A percentile compares a stretch with the other conserved stretches of the same genome.
Evolutionary conservation across 192 early-diverging fungal genomes (phyloP).

Genomic region (Gorgonomyces haynaldii): DNA sequence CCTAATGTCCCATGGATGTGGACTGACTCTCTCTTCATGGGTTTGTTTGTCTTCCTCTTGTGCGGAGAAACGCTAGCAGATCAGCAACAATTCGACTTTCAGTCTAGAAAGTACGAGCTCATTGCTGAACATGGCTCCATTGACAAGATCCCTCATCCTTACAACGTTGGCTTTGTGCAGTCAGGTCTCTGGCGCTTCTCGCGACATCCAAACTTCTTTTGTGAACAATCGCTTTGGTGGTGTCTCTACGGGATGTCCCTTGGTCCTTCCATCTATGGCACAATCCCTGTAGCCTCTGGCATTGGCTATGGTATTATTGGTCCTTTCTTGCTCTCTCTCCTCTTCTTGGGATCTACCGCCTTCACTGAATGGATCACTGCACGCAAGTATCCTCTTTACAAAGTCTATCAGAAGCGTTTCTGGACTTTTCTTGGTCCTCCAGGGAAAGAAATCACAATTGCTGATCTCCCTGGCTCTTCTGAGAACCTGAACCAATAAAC

Average conservation of each 20-base stretch:
- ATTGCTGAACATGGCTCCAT: slow-evolving; percentile 6
- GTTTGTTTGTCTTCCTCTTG: slow-evolving; percentile 35
- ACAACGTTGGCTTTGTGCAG: slow-evolving; percentile 56
- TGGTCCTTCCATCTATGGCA: slow-evolving; percentile 5
- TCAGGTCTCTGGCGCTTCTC: slow-evolving; percentile 60
- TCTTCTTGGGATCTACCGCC: slow-evolving; percentile 50
- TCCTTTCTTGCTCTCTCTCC: slow-evolving; percentile 34
- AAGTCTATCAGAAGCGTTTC: slow-evolving; percentile 19
- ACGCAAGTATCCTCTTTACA: slow-evolving; percentile 69
- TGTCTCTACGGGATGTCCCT: slow-evolving; percentile 14
- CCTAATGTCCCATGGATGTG: background rate
- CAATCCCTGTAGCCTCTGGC: background rate
- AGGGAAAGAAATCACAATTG: too few species aligned
- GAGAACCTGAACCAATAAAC: too few species aligned
- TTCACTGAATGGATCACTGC: slow-evolving; percentile 43
- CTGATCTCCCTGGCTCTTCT: too few species aligned
- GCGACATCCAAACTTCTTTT: slow-evolving; percentile 79
- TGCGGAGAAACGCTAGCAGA: slow-evolving; percentile 60
- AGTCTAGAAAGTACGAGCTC: slow-evolving; percentile 31
- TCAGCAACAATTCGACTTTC: slow-evolving; percentile 68
- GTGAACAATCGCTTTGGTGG: slow-evolving; percentile 46
- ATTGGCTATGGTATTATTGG: slow-evolving; percentile 23
- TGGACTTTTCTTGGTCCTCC: too few species aligned
- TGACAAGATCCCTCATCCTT: slow-evolving; percentile 23
- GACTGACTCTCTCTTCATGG: slow-evolving; percentile 31